phyloP scores from a whole-genome alignment of 2,329 filamentous ascomycete genomes.

The Hymenoscyphus repandus region DNA sequence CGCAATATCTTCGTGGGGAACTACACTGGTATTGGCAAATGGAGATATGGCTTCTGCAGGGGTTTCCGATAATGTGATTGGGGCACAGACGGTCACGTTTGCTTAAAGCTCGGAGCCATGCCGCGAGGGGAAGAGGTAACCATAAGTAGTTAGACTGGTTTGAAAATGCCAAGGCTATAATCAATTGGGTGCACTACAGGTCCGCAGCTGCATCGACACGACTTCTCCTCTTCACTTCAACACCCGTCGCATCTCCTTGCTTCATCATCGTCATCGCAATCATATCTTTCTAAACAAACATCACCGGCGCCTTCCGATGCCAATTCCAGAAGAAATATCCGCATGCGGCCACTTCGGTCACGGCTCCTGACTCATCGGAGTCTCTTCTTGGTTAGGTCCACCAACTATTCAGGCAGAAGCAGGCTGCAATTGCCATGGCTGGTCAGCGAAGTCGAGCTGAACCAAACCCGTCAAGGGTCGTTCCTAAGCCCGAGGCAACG shows the following conservation, averaged over 20 bases:
- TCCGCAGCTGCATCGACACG: background rate
- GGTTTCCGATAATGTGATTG: background rate
- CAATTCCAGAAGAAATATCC: background rate
- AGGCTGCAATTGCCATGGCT: background rate
- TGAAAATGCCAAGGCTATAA: no score
- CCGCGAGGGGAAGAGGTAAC: no score
- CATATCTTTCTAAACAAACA: background rate
- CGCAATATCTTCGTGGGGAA: background rate
- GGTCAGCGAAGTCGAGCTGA: conserved; percentile 3
- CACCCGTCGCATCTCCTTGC: background rate
- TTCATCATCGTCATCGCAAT: background rate
- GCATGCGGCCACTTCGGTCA: background rate
- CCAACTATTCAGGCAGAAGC: background rate
- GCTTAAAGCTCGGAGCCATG: no score
- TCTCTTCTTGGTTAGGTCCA: background rate
- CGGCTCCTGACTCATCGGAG: background rate
- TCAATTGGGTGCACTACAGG: no score
- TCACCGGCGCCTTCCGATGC: background rate
- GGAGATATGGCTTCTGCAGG: conserved; percentile 6
- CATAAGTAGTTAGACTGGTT: no score
- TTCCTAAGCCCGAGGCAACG: background rate
- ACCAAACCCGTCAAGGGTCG: background rate
- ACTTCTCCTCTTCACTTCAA: background rate
- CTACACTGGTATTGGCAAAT: background rate
- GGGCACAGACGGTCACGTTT: background rate